Percentiles rank a stretch among this genome's conserved stretches.
Conservation (phyloP, 179 eudicot species). For the Silene noctiflora region DNA sequence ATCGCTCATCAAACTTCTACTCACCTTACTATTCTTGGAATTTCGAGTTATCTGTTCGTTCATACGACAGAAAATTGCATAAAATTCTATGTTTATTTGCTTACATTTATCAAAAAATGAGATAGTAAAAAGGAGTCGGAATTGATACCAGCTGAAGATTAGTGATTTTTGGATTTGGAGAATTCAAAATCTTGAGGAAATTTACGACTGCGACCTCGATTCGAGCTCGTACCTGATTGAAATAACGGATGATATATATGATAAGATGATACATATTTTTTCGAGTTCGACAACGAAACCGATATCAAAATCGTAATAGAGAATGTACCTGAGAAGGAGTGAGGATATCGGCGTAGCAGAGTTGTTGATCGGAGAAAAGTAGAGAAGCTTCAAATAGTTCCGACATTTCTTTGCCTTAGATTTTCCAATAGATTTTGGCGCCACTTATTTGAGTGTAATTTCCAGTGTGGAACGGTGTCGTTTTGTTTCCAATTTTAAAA, state of each 20-base stretch:
- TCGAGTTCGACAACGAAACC: neutral
- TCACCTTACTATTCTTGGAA: slow-evolving; percentile 62
- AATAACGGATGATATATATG: neutral
- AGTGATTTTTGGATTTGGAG: slow-evolving; percentile 62
- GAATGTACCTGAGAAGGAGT: slow-evolving; percentile 60
- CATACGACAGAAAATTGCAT: neutral
- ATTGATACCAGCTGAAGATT: slow-evolving; percentile 64
- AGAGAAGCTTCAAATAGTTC: slow-evolving; percentile 55
- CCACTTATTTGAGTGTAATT: slow-evolving; percentile 4
- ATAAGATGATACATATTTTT: too few relatives aligned
- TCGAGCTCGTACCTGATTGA: slow-evolving; percentile 68
- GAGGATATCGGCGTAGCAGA: slow-evolving; percentile 89
- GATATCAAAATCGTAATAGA: neutral
- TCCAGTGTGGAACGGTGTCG: neutral
- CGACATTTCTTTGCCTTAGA: slow-evolving; percentile 31
- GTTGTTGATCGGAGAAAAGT: slow-evolving; percentile 79
- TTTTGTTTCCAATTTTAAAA: neutral
- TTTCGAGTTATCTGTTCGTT: slow-evolving; percentile 55
- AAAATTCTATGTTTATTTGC: neutral
- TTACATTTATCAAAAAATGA: neutral
- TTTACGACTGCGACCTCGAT: slow-evolving; percentile 82
- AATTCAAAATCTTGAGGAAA: slow-evolving; percentile 60
- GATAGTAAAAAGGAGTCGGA: neutral
- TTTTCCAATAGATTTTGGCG: slow-evolving; percentile 24
- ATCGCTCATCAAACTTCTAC: slow-evolving; percentile 60